Conservation (phyloP, 768 basidiomycete genomes). For the Phaffia australis region DNA sequence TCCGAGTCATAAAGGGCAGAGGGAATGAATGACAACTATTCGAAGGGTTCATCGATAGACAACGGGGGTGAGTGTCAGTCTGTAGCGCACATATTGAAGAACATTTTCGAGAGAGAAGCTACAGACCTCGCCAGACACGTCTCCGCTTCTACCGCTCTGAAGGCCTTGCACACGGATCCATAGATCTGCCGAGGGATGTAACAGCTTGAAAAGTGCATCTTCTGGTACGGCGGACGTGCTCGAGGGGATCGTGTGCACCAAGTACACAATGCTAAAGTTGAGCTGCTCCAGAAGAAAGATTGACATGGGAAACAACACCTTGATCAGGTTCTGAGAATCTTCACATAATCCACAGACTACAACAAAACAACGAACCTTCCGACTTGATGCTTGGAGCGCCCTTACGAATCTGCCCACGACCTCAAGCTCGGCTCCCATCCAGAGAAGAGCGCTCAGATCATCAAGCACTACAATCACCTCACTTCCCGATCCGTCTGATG, state of each 20-base stretch:
- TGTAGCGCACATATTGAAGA: neutral
- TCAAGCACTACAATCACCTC: conserved; percentile 16
- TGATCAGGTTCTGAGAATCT: neutral
- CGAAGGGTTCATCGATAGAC: neutral
- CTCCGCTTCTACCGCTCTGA: conserved; percentile 6
- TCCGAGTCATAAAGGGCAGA: conserved; percentile 2
- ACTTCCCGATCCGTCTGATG: neutral
- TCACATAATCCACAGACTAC: neutral
- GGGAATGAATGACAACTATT: conserved; percentile 18
- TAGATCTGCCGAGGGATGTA: conserved; percentile 16
- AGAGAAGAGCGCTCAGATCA: conserved; percentile 13
- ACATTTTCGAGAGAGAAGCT: neutral
- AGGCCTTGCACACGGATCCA: conserved; percentile 14
- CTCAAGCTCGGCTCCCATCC: conserved; percentile 20
- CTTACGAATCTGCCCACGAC: conserved; percentile 13
- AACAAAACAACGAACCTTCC: conserved; percentile 5
- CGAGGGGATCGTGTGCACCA: conserved; percentile 11
- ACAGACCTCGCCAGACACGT: conserved; percentile 24
- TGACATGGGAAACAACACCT: neutral
- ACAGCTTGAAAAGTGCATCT: conserved; percentile 11
- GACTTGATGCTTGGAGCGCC: conserved; percentile 1
- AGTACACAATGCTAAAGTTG: conserved; percentile 4
- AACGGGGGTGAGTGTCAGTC: neutral
- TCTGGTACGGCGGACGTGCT: neutral
- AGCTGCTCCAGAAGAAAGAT: neutral